Evolutionary conservation across 2,329 filamentous ascomycete genomes (phyloP).

Genomic region (Ceratocystis diversiconidia): DNA sequence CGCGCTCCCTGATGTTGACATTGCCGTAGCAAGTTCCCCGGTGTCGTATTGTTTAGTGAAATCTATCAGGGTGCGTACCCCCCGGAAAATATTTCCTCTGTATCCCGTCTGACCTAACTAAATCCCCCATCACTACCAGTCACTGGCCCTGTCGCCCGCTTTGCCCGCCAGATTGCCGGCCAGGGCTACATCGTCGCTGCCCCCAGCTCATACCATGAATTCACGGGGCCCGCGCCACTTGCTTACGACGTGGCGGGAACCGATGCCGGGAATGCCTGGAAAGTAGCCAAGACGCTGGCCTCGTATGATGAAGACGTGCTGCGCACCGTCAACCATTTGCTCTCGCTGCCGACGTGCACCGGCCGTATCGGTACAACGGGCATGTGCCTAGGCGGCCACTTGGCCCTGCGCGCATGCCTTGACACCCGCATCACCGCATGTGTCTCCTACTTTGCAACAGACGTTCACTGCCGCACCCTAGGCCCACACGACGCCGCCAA

Average conservation of each 20-base stretch:
- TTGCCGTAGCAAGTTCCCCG: constrained; percentile 51
- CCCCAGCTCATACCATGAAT: constrained; percentile 85
- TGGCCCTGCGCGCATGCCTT: constrained; percentile 51
- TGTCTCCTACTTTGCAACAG: constrained; percentile 84
- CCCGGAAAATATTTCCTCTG: neutral
- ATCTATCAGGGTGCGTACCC: constrained; percentile 70
- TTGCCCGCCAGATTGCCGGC: constrained; percentile 79
- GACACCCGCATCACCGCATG: constrained; percentile 63
- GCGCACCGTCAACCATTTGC: constrained; percentile 53
- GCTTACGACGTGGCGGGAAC: constrained; percentile 81
- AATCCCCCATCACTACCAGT: constrained; percentile 36
- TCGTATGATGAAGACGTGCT: constrained; percentile 74
- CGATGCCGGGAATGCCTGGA: constrained; percentile 74
- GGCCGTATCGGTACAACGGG: constrained; percentile 66
- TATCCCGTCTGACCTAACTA: neutral
- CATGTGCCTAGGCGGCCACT: constrained; percentile 88
- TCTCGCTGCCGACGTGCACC: constrained; percentile 63
- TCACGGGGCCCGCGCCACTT: constrained; percentile 68
- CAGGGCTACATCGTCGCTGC: constrained; percentile 90
- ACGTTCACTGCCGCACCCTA: constrained; percentile 68
- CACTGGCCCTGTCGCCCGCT: constrained; percentile 76
- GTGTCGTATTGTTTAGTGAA: constrained; percentile 78
- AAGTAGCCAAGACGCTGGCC: constrained; percentile 67
- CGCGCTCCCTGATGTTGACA: too few relatives aligned
- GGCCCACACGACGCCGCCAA: constrained; percentile 45